Base-by-base conservation (phyloP, 129 eudicot species). In the Lactuca sativa region DNA sequence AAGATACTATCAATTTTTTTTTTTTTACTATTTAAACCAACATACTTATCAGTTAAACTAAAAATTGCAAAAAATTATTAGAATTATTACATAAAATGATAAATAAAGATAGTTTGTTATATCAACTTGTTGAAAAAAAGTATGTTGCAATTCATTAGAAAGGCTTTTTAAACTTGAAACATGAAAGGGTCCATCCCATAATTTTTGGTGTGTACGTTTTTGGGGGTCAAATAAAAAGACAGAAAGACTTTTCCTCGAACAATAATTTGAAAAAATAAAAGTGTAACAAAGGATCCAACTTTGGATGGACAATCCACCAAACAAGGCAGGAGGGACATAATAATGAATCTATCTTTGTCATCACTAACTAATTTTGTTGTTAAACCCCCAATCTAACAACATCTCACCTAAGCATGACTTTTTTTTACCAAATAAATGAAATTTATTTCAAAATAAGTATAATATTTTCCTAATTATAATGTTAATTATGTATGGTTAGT, bases 281-380 rank as follows among this genome's bases (percentile, higher is more conserved):
- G 66, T 58, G 9, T 66, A 67, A 11, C 5, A 68, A 61, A 8
- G 21, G 56, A 68, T 69, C 65, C 63, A 64, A 65, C 31, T 56
- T 56, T 64, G 40, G 78, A 53, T 71, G 71, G 81, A 77, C 81
- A 77, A 70, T 14, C 60, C 76, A 77, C 81, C 81, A 77, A 77
- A 69, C 81, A 77, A 70, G 71, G 76, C 56, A 25, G 61, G 64
- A 31, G 51, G 36, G 32, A 69, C 81, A 77, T 77, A 17, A 77
- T 77, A n/a, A 77, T 61, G 58, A 62, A 69, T 41, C 76, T 56
- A 62, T 77, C 76, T 77, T 77, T 61, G 49, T 77, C 81, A 77
- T 10, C 43, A 37, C 71, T 77, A 77, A 77, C 81, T 62, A 69
- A 54, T 71, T 69, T 77, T 69, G 71, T 62, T 70, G 49, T 69